These are phyloP conservation scores for Sapria himalayana DNA, from an alignment of 345 rosid species.

Conservation along the genomic window DNA sequence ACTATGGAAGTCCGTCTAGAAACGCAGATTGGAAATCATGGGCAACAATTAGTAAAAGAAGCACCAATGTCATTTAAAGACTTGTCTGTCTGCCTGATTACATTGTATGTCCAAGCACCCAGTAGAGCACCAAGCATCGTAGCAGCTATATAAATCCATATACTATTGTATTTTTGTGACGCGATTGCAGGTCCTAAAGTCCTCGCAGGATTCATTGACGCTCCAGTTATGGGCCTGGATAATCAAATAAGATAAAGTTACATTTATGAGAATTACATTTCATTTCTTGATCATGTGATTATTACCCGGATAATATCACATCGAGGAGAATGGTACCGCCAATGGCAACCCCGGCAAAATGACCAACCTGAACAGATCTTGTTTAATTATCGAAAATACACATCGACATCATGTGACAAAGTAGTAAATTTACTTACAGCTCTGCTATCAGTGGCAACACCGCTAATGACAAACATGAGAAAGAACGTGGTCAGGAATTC, in stretches of 20 bases:
- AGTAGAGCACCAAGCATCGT: conserved; percentile 55
- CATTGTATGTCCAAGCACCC: conserved; percentile 64
- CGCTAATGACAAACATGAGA: conserved; percentile 73
- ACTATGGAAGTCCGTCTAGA: too few species aligned
- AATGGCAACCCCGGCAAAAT: conserved; percentile 81
- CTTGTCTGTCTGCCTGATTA: conserved; percentile 56
- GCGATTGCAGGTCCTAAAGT: conserved; percentile 81
- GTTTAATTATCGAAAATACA: background rate
- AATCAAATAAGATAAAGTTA: background rate
- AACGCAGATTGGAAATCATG: too few species aligned
- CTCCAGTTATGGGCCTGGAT: conserved; percentile 54
- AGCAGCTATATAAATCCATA: conserved; percentile 48
- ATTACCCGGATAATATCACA: conserved; percentile 78
- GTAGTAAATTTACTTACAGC: conserved; percentile 31
- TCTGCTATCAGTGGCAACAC: conserved; percentile 83
- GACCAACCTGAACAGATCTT: conserved; percentile 72
- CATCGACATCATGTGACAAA: background rate
- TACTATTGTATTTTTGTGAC: conserved; percentile 24
- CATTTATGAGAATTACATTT: background rate
- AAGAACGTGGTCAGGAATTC: conserved; percentile 94
- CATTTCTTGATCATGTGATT: background rate
- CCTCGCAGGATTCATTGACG: conserved; percentile 82
- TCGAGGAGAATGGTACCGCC: conserved; percentile 74
- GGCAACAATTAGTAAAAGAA: too few species aligned
- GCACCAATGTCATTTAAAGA: conserved; percentile 32